Evolutionary conservation across 2,329 filamentous ascomycete genomes (phyloP).

Genomic region (Escovopsis sp.): DNA sequence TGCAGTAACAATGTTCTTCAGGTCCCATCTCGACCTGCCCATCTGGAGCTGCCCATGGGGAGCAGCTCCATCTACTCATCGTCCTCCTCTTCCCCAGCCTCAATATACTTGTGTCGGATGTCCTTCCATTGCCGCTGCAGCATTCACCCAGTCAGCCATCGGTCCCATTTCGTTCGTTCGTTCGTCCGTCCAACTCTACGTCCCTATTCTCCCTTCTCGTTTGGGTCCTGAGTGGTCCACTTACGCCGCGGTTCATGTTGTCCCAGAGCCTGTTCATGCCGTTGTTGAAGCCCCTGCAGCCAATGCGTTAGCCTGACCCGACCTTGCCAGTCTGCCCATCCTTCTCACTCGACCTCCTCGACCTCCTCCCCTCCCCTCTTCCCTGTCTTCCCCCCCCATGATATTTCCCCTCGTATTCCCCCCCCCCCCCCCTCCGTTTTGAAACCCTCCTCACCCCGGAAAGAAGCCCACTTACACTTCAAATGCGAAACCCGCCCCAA

Average conservation of each 20-base stretch:
- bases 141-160: constrained; percentile 13
- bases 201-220: neutral
- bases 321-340: neutral
- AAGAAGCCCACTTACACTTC: constrained; percentile 56
- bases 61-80: constrained; percentile 7
- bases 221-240: constrained; percentile 20
- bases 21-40: too few species aligned
- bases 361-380: too few species aligned
- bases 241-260: constrained; percentile 76
- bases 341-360: neutral
- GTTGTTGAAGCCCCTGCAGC: constrained; percentile 62
- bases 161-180: too few species aligned
- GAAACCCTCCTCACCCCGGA: too few species aligned
- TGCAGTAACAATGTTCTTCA: too few species aligned
- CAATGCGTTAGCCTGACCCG: constrained; percentile 15
- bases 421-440: too few species aligned
- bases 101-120: constrained; percentile 79
- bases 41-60: too few species aligned
- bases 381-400: constrained; percentile 3
- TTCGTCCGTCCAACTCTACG: constrained; percentile 1
- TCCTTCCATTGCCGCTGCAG: constrained; percentile 97
- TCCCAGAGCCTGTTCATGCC: constrained; percentile 82
- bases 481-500: constrained; percentile 74
- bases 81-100: constrained; percentile 51
- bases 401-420: neutral